phyloP scores from a whole-genome alignment of 305 asterid genomes.

The Fraxinus ornus region DNA sequence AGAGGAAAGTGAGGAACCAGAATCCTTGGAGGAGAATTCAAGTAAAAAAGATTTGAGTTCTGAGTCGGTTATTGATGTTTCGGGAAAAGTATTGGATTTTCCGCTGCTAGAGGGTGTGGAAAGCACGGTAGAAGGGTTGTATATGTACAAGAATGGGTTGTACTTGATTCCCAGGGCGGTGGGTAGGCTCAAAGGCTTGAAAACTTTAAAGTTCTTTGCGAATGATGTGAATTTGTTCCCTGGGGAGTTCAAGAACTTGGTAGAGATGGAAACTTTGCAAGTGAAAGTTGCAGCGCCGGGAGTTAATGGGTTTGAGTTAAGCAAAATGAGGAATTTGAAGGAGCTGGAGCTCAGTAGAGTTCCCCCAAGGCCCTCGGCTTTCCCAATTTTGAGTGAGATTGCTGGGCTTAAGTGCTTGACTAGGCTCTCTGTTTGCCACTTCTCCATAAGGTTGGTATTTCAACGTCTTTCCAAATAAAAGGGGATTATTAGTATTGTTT shows the following conservation, averaged over 20 bases:
- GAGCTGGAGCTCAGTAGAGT: conserved; percentile 85
- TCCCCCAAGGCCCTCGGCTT: conserved; percentile 73
- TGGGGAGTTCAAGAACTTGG: conserved; percentile 58
- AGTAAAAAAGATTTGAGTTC: conserved; percentile 30
- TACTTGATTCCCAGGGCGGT: conserved; percentile 65
- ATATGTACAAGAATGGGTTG: conserved; percentile 75
- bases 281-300: conserved; percentile 66
- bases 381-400: conserved; percentile 65
- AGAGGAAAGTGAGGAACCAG: conserved; percentile 22
- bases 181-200: conserved; percentile 61
- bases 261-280: conserved; percentile 72
- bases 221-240: conserved; percentile 82
- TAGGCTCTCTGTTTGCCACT: conserved; percentile 82
- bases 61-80: conserved; percentile 53
- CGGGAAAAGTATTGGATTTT: conserved; percentile 62
- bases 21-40: conserved; percentile 30
- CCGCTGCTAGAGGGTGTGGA: conserved; percentile 40
- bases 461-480: not conserved
- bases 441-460: conserved; percentile 68
- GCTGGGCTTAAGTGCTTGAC: conserved; percentile 71
- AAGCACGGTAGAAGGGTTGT: conserved; percentile 51
- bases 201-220: conserved; percentile 72
- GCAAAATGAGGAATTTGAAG: conserved; percentile 64
- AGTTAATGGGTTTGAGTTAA: conserved; percentile 68
- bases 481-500: not conserved